Conservation (phyloP, 2,329 filamentous ascomycete genomes). For the Cytospora mali region DNA sequence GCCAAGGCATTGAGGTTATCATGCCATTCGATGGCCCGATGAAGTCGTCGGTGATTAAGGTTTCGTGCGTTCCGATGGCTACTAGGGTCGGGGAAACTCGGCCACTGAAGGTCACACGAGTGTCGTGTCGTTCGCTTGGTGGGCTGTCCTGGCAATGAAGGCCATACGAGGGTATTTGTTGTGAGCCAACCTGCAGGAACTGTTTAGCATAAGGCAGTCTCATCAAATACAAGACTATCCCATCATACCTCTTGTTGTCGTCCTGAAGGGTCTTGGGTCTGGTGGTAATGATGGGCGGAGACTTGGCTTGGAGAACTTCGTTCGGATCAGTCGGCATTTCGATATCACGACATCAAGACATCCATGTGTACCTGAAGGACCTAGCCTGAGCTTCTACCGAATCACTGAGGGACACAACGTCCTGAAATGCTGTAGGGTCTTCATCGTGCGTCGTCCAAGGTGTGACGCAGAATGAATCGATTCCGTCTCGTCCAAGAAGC, state of each 20-base stretch:
- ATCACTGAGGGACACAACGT: neutral
- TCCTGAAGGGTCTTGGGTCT: neutral
- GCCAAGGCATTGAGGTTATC: neutral
- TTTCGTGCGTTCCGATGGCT: neutral
- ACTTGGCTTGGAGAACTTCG: neutral
- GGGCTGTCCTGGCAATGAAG: neutral
- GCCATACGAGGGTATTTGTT: neutral
- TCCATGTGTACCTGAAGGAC: neutral
- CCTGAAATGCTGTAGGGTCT: neutral
- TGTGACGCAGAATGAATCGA: neutral
- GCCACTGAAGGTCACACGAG: neutral
- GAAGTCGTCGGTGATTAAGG: neutral
- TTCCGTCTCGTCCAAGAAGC: neutral
- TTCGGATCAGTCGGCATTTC: neutral
- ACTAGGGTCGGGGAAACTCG: neutral
- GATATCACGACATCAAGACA: neutral
- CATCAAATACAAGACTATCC: neutral
- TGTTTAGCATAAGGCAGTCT: neutral
- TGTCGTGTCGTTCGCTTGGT: neutral
- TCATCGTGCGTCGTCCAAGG: neutral
- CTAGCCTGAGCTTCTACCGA: neutral
- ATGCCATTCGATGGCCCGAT: neutral
- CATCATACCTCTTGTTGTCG: neutral
- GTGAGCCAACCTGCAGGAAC: neutral
- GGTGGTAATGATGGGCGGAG: neutral